A percentile compares a stretch with the other conserved stretches of the same genome.
These are phyloP conservation scores for Chlorella vulgaris DNA, from an alignment of 139 green algal species.

Conservation along the genomic window DNA sequence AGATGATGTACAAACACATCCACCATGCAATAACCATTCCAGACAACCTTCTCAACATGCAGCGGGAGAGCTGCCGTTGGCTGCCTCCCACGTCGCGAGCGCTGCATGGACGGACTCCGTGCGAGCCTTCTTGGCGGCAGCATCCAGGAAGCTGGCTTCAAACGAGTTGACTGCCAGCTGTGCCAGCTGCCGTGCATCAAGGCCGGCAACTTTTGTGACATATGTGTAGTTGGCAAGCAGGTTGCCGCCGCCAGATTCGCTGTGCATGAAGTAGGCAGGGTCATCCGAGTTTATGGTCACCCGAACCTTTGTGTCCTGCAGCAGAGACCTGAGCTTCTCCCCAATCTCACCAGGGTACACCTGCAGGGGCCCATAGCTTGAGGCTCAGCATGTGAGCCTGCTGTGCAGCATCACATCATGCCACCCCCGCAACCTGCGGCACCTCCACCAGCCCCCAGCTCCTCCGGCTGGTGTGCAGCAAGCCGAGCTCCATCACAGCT, in stretches of 20 bases:
- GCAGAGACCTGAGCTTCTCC: slow-evolving; percentile 36
- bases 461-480: too few relatives aligned
- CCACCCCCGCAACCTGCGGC: too few relatives aligned
- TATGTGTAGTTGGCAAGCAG: slow-evolving; percentile 58
- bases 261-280: slow-evolving; percentile 60
- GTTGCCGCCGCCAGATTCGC: slow-evolving; percentile 36
- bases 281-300: slow-evolving; percentile 61
- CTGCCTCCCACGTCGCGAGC: slow-evolving; percentile 22
- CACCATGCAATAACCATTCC: too few relatives aligned
- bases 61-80: background rate
- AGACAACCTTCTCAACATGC: too few relatives aligned
- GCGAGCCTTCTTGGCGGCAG: slow-evolving; percentile 7
- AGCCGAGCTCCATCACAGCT: too few relatives aligned
- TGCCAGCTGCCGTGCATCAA: slow-evolving; percentile 27
- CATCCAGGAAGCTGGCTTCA: slow-evolving; percentile 36
- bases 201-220: slow-evolving; percentile 21
- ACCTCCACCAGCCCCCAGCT: too few relatives aligned
- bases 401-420: slow-evolving; percentile 12
- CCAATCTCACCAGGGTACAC: slow-evolving; percentile 53
- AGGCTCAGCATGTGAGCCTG: background rate
- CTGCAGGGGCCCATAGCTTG: slow-evolving; percentile 34
- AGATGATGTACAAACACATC: too few relatives aligned
- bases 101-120: background rate
- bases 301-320: slow-evolving; percentile 15
- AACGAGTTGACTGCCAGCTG: slow-evolving; percentile 48